Evolutionary conservation across 2,329 filamentous ascomycete genomes (phyloP), one percentile per base, ranked within the genome.

Genomic region (Paecilomyces niveus): DNA sequence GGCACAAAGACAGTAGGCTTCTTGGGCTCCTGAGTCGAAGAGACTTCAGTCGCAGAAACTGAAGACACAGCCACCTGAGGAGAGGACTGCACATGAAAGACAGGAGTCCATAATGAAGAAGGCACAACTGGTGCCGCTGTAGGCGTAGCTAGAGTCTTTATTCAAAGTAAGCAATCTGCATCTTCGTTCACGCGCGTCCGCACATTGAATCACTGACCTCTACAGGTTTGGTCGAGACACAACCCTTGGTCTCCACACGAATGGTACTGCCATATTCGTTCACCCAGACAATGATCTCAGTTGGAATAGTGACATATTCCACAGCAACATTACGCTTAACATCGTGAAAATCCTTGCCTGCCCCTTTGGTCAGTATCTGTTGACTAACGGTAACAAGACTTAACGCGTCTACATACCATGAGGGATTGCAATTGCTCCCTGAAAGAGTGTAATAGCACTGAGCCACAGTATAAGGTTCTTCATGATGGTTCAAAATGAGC

Each of bases 241-340:
- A 55, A n/a, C 50, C 54, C 26, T 53, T 53, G 22, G 32, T 33
- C 31, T 54, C 56, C 10, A 56, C 39, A 26, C 50, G 53, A 29
- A 61, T 26, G 18, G 59, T 61, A 9, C 57, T 55, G 11, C 59
- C 57, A 6, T 33, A 50, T 18, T 59, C 31, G 32, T 61, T 56
- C 24, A 58, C 52, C 53, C 58, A 54, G 59, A 62, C 39, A 52
- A 59, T 18, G 24, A 54, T 26, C 45, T 57, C 53, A 59, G 55
- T 59, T 56, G 57, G 55, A 24, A 54, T 50, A 29, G 49, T 22
- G 29, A 45, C 58, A 52, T 54, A 52, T 26, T 52, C 26, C 50
- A 52, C 22, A 24, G 11, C 50, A 29, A 21, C 9, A n/a, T 52
- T 13, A 15, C 22, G 50, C 50, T 29, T 52, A 5, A 15, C 24